Evolutionary conservation across 208 protist species (phyloP), one percentile per base, ranked within the genome.

Genomic region (Tritrichomonas musculus): DNA sequence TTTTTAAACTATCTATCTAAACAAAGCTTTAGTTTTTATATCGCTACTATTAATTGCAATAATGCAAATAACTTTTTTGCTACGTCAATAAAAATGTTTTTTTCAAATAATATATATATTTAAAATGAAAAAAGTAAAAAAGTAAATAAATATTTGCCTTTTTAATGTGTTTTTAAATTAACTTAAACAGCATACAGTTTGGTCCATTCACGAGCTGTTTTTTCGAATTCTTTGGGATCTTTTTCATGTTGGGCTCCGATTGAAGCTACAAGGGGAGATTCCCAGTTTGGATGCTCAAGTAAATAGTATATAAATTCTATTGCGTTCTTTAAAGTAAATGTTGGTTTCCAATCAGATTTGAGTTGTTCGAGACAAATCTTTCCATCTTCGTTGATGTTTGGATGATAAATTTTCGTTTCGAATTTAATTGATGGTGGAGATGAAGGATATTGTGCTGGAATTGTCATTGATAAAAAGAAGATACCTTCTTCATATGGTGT

Each of bases 351-450:
- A 41, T 60, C 84, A 5, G 4, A 69, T 39, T 92, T 92, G 9
- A 92, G 44, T 41, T 72, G n/a, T 14, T 92, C 84, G 0, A 92
- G 22, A 39, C 84, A 92, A 47, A 92, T 92, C 20, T 44, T 22
- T 41, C 84, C 84, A 14, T 92, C 47, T 1, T 60, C 39, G 30
- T 92, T 49, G 39, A 92, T 92, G 84, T 92, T 92, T 92, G 84
- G 84, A 69, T 92, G 84, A 69, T 72, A 92, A 92, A 92, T 92
- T 22, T 69, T 60, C 5, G 84, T 92, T 69, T 69, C 53, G 50
- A 92, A 69, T 50, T 33, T 92, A 27, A 92, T 49, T 72, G 33
- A n/a, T 60, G 84, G 84, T 69, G 84, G 84, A 8, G 25, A 8
- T 36, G n/a, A 41, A 25, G 84, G 84, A n/a, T 92, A 92, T n/a